Percentiles rank a stretch among this genome's conserved stretches.
These are phyloP conservation scores for Colletotrichum caudatum DNA, from an alignment of 2,329 filamentous ascomycete genomes.

Conservation along the genomic window DNA sequence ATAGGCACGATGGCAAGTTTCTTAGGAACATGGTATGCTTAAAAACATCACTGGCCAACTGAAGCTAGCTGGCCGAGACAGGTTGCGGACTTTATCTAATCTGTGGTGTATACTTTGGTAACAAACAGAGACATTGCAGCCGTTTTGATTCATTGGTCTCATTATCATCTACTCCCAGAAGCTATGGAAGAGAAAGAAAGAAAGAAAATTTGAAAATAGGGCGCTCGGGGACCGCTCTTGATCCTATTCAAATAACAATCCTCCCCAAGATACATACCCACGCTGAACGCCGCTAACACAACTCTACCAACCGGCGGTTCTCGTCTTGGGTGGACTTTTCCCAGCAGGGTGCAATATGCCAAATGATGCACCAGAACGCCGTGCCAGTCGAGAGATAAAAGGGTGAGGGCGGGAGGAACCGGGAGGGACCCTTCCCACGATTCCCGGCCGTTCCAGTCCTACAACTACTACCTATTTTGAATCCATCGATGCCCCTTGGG, in stretches of 20 bases:
- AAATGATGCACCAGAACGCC: background rate
- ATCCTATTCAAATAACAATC: conserved; percentile 2
- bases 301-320: background rate
- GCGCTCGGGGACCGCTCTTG: background rate
- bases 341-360: too few species aligned
- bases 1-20: background rate
- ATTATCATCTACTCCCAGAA: background rate
- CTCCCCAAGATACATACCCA: conserved; percentile 9
- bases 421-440: background rate
- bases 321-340: too few species aligned
- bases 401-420: too few species aligned
- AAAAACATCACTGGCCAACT: background rate
- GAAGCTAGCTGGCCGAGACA: background rate
- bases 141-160: conserved; percentile 12
- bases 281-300: conserved; percentile 1
- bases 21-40: background rate
- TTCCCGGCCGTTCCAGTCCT: background rate
- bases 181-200: background rate
- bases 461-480: background rate
- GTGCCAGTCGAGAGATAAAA: background rate
- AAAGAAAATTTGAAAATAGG: background rate
- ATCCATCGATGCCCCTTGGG: background rate
- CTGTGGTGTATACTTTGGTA: background rate
- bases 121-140: too few species aligned
- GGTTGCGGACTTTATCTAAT: background rate